Base-by-base conservation (phyloP, 164 flowering plant species). In the Akebia trifoliata region DNA sequence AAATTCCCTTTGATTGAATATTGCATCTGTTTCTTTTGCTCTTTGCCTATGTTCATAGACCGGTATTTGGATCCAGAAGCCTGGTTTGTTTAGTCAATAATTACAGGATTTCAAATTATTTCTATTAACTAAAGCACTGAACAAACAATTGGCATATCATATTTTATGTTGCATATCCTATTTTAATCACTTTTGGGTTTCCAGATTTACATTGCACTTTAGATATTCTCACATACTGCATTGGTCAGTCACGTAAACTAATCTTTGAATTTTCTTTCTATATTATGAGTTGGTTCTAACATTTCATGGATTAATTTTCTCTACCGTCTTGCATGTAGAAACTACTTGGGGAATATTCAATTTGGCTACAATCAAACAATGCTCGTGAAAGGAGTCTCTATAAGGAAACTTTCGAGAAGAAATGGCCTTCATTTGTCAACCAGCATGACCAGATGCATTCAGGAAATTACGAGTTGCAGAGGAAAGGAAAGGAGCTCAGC, bases 311-410 rank as follows among this genome's bases (percentile, higher is more conserved):
- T 53, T 30, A 29, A 26, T 44, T 63, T 60, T 18, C 21, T 10
- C 9, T 39, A 1, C 58, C 34, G 25, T 44, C 35, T 61, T 78
- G 53, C 53, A 56, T 74, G 38, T 65, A 92, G 98, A 83, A 72
- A 69, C 69, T 84, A 15, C 84, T 87, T 50, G 72, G 61, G 50
- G 96, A 85, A 54, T 87, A 87, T 71, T 54, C 61, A 26, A 26
- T 40, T 9, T 93, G 99, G 97, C 71, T 93, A 46, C 70, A 75
- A 48, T 84, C 87, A 20, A 81, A 65, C 56, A 81, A 72, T 71
- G 67, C 66, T 51, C 79, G 69, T 59, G 84, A 87, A 80, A 81
- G 81, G 56, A 81, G 34, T 56, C 62, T 65, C 20, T 84, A 76
- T 67, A 67, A 63, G 74, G 86, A 87, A 68, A 65, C 76, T 21